These are phyloP conservation scores for Roridomyces roridus DNA, from an alignment of 768 basidiomycete genomes.

Conservation along the genomic window DNA sequence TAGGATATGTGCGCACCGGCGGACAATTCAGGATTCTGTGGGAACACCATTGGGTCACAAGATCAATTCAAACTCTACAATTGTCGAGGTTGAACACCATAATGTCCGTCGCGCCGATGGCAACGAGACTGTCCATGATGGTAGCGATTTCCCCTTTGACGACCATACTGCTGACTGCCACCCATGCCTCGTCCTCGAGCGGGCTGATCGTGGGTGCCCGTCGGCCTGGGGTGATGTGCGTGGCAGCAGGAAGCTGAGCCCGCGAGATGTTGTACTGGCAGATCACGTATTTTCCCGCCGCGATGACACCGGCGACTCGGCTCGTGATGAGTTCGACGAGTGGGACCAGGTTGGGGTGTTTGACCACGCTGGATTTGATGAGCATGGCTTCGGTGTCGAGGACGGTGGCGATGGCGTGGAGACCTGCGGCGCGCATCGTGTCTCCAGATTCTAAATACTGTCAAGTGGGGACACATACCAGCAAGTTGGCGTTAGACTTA, in stretches of 20 bases:
- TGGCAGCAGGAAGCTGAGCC: slow-evolving; percentile 63
- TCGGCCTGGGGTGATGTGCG: slow-evolving; percentile 83
- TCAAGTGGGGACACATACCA: background rate
- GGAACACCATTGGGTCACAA: no score
- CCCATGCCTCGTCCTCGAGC: slow-evolving; percentile 85
- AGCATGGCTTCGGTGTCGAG: slow-evolving; percentile 90
- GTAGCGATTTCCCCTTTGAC: slow-evolving; percentile 79
- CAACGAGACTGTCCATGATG: slow-evolving; percentile 88
- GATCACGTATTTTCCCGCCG: slow-evolving; percentile 84
- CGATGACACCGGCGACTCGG: slow-evolving; percentile 91
- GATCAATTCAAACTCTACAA: slow-evolving; percentile 74
- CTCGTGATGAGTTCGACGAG: slow-evolving; percentile 82
- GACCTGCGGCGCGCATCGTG: slow-evolving; percentile 97
- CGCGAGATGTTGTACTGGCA: slow-evolving; percentile 91
- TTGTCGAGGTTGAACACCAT: slow-evolving; percentile 91
- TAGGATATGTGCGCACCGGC: no score
- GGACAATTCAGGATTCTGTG: no score
- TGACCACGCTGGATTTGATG: slow-evolving; percentile 76
- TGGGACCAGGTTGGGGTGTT: slow-evolving; percentile 64
- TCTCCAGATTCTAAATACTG: slow-evolving; percentile 86
- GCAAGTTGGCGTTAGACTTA: slow-evolving; percentile 40
- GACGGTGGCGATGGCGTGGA: slow-evolving; percentile 91
- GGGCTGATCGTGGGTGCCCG: slow-evolving; percentile 88
- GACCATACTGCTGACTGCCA: slow-evolving; percentile 92
- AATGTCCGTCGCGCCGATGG: slow-evolving; percentile 88